Percentiles rank a stretch among this genome's conserved stretches.
Evolutionary conservation across 75 land plant genomes (phyloP).

Genomic region (Picea sitchensis): DNA sequence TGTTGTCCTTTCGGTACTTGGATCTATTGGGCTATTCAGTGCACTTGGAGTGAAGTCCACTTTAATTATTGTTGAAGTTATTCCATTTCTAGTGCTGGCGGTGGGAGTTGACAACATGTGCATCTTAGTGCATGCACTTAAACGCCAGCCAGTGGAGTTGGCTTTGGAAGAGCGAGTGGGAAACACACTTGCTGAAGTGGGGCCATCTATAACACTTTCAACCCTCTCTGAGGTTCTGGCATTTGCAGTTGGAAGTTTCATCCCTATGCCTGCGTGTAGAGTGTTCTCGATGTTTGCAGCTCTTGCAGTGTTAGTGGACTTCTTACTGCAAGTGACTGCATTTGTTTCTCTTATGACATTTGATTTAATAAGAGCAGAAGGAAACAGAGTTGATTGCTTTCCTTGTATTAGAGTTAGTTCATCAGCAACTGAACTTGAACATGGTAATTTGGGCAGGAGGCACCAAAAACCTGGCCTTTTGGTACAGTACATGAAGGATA

Average conservation of each 20-base stretch:
- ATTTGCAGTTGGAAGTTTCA: slow-evolving; percentile 93
- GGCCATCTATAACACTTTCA: slow-evolving; percentile 95
- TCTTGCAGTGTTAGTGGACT: slow-evolving; percentile 85
- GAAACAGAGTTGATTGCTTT: slow-evolving; percentile 78
- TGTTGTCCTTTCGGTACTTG: slow-evolving; percentile 92
- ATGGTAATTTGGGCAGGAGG: slow-evolving; percentile 27
- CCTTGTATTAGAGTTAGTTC: slow-evolving; percentile 64
- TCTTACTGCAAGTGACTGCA: slow-evolving; percentile 90
- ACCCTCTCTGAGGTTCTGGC: slow-evolving; percentile 88
- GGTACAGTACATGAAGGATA: slow-evolving; percentile 65
- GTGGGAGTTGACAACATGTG: slow-evolving; percentile 99
- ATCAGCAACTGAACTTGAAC: slow-evolving; percentile 23
- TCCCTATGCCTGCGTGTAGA: slow-evolving; percentile 94
- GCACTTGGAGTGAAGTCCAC: slow-evolving; percentile 95
- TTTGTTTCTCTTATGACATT: slow-evolving; percentile 89
- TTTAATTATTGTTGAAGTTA: slow-evolving; percentile 95
- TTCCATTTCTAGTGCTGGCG: slow-evolving; percentile 96
- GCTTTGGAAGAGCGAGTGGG: slow-evolving; percentile 76
- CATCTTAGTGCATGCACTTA: slow-evolving; percentile 91
- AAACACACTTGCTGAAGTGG: slow-evolving; percentile 92
- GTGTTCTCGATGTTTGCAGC: slow-evolving; percentile 99
- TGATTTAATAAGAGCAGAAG: slow-evolving; percentile 71
- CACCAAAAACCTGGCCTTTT: slow-evolving; percentile 47
- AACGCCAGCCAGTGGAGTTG: slow-evolving; percentile 67
- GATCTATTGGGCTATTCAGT: slow-evolving; percentile 95